Conservation (phyloP, 1,284 basidiomycete genomes). For the Wolfiporia cocos region DNA sequence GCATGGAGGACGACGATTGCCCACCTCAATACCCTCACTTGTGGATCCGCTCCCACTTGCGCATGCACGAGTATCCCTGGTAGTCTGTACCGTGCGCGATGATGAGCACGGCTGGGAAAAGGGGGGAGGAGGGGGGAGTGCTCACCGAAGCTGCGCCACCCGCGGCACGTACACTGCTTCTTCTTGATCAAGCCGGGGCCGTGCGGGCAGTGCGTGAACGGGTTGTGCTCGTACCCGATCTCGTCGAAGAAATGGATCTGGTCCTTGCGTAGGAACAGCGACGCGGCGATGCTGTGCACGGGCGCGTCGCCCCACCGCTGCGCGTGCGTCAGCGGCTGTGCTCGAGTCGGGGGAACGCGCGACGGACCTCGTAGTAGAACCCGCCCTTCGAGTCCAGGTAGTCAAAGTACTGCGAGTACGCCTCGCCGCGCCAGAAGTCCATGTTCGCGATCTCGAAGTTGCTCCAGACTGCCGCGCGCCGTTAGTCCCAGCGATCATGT, state of each 20-base stretch:
- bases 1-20: too few species aligned
- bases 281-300: constrained; percentile 70
- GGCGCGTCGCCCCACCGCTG: constrained; percentile 78
- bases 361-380: constrained; percentile 68
- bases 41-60: constrained; percentile 34
- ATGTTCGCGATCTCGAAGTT: constrained; percentile 77
- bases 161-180: constrained; percentile 41
- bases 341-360: background rate
- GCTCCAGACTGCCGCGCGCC: constrained; percentile 48
- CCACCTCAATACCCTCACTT: too few species aligned
- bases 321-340: background rate
- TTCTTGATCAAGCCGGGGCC: constrained; percentile 31
- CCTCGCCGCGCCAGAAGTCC: constrained; percentile 52
- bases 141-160: constrained; percentile 36
- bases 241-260: constrained; percentile 68
- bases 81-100: constrained; percentile 38
- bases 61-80: constrained; percentile 44
- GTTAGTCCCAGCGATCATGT: background rate
- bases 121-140: too few species aligned
- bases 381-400: constrained; percentile 68
- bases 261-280: constrained; percentile 53
- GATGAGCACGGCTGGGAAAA: too few species aligned
- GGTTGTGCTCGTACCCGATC: constrained; percentile 52
- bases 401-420: constrained; percentile 71
- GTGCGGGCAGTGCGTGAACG: constrained; percentile 46